A percentile compares a stretch with the other conserved stretches of the same genome.
phyloP scores from a whole-genome alignment of 441 rosid genomes.

The Jatropha podagrica region DNA sequence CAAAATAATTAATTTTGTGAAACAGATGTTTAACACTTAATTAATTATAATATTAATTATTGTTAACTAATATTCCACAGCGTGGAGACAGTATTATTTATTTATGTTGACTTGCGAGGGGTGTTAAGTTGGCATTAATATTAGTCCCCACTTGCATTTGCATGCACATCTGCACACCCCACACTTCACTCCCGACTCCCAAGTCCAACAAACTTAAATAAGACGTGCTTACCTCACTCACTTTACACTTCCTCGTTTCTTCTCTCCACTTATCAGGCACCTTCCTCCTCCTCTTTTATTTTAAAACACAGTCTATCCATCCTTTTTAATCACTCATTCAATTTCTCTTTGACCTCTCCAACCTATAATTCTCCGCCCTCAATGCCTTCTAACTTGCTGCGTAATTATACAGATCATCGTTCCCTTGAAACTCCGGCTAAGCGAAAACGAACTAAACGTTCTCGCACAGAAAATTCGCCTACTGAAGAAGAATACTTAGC shows the following conservation, averaged over 20 bases:
- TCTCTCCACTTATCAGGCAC: constrained; percentile 22
- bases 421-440: constrained; percentile 33
- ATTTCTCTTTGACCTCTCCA: constrained; percentile 34
- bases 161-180: not conserved
- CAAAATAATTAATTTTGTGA: too few relatives aligned
- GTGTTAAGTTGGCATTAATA: too few relatives aligned
- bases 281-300: constrained; percentile 28
- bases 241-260: not conserved
- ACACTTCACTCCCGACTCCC: constrained; percentile 21
- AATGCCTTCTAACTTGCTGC: constrained; percentile 13
- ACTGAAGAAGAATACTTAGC: constrained; percentile 54
- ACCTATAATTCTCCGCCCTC: constrained; percentile 51
- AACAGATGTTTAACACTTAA: too few relatives aligned
- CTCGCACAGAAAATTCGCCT: constrained; percentile 33
- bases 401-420: constrained; percentile 20
- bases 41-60: too few relatives aligned
- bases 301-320: too few relatives aligned
- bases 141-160: too few relatives aligned
- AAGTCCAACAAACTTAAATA: not conserved
- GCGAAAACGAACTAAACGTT: constrained; percentile 41
- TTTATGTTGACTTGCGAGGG: too few relatives aligned
- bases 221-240: constrained; percentile 17
- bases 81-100: too few relatives aligned
- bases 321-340: not conserved
- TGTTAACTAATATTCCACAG: too few relatives aligned